phyloP scores from a whole-genome alignment of 1,284 basidiomycete genomes.

The Xerocomus nothofagi region DNA sequence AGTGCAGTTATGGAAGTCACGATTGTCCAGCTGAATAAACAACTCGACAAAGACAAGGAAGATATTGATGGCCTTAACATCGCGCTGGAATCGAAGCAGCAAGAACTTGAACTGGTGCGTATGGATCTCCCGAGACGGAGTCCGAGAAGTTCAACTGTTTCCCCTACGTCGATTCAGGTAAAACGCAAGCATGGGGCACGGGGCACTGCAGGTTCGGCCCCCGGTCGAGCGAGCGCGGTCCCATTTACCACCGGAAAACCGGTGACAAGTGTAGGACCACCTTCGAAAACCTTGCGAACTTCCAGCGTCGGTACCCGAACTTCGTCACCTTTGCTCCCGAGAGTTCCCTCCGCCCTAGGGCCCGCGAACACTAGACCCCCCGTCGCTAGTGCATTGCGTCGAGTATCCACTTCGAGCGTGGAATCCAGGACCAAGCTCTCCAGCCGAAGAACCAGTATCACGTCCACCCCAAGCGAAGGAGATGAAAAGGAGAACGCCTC shows the following conservation, averaged over 20 bases:
- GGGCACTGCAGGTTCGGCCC: slow-evolving; percentile 61
- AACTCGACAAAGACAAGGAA: slow-evolving; percentile 68
- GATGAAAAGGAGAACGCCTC: slow-evolving; percentile 31
- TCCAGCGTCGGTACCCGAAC: slow-evolving; percentile 34
- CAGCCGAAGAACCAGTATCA: slow-evolving; percentile 21
- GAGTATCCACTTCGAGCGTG: slow-evolving; percentile 22
- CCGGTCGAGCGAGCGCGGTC: slow-evolving; percentile 46
- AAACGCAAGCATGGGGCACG: slow-evolving; percentile 69
- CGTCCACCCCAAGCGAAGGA: slow-evolving; percentile 21
- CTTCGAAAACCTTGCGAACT: slow-evolving; percentile 40
- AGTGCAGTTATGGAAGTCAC: slow-evolving; percentile 83
- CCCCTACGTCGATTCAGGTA: slow-evolving; percentile 44
- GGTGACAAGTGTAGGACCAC: slow-evolving; percentile 46
- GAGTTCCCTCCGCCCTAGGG: slow-evolving; percentile 37
- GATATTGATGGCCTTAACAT: slow-evolving; percentile 81
- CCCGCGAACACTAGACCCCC: slow-evolving; percentile 17
- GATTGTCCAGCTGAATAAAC: slow-evolving; percentile 70
- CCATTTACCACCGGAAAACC: slow-evolving; percentile 27
- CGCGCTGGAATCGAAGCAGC: slow-evolving; percentile 86
- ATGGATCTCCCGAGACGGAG: not conserved
- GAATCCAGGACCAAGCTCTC: slow-evolving; percentile 20
- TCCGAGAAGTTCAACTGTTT: not conserved
- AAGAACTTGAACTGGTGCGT: slow-evolving; percentile 83
- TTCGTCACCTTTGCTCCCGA: slow-evolving; percentile 36
- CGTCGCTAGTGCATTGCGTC: slow-evolving; percentile 15